Conservation (phyloP, 148 eudicot species). For the Talinum fruticosum region DNA sequence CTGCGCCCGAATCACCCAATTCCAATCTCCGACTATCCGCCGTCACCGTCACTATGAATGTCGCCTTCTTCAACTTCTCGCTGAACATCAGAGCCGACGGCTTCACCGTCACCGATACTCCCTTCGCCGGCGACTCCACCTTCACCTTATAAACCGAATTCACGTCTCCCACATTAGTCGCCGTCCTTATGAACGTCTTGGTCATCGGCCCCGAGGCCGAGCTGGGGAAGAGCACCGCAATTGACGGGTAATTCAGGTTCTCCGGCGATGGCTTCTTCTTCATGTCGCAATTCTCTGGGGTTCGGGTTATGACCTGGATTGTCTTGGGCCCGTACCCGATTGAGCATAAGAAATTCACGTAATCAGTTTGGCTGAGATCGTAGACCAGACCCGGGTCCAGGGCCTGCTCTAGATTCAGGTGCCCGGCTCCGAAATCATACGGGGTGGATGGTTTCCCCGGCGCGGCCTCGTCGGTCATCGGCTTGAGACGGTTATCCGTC, state of each 20-base stretch:
- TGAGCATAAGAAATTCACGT: slow-evolving; percentile 69
- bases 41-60: slow-evolving; percentile 56
- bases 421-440: slow-evolving; percentile 81
- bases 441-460: slow-evolving; percentile 59
- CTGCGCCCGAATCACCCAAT: slow-evolving; percentile 72
- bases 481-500: slow-evolving; percentile 42
- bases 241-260: slow-evolving; percentile 81
- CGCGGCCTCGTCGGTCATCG: slow-evolving; percentile 64
- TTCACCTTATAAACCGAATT: slow-evolving; percentile 58
- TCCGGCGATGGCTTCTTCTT: slow-evolving; percentile 58
- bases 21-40: slow-evolving; percentile 50
- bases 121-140: slow-evolving; percentile 55
- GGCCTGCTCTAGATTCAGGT: slow-evolving; percentile 67
- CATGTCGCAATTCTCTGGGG: slow-evolving; percentile 62
- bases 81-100: slow-evolving; percentile 56
- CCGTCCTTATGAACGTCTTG: slow-evolving; percentile 75
- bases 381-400: slow-evolving; percentile 94
- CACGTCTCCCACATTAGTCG: slow-evolving; percentile 64
- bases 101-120: slow-evolving; percentile 55
- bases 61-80: slow-evolving; percentile 51
- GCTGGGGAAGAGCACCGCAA: slow-evolving; percentile 62
- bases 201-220: slow-evolving; percentile 36
- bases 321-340: slow-evolving; percentile 85
- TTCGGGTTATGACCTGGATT: slow-evolving; percentile 79
- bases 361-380: slow-evolving; percentile 58